These are phyloP conservation scores for Irpex rosettiformis DNA, from an alignment of 1,284 basidiomycete species.

Conservation along the genomic window DNA sequence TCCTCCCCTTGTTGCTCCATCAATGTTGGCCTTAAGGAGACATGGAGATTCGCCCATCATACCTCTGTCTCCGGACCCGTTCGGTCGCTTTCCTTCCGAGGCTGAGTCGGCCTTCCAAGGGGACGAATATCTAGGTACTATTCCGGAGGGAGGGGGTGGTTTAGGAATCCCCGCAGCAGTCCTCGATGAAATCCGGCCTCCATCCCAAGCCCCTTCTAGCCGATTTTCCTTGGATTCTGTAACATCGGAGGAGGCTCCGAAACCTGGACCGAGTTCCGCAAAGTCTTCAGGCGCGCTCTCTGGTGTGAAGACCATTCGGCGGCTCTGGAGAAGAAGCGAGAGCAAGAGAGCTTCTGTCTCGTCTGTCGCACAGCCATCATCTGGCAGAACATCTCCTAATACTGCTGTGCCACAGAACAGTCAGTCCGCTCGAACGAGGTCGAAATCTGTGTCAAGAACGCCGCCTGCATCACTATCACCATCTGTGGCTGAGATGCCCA, in stretches of 20 bases:
- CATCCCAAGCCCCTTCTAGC: constrained; percentile 41
- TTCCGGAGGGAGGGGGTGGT: constrained; percentile 19
- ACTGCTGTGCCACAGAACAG: constrained; percentile 26
- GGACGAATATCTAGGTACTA: constrained; percentile 14
- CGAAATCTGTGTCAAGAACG: constrained; percentile 23
- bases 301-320: constrained; percentile 67
- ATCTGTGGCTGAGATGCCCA: constrained; percentile 18
- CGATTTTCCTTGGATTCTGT: constrained; percentile 73
- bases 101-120: constrained; percentile 27
- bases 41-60: constrained; percentile 46
- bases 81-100: constrained; percentile 62
- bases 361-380: constrained; percentile 20
- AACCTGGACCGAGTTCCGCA: neutral
- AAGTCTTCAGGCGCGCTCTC: constrained; percentile 42
- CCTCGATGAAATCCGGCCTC: constrained; percentile 10
- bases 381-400: constrained; percentile 28
- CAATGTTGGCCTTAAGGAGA: constrained; percentile 21
- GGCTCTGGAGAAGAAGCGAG: constrained; percentile 71
- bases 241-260: constrained; percentile 35
- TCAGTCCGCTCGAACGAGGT: constrained; percentile 16
- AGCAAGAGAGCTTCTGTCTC: constrained; percentile 38
- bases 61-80: constrained; percentile 76
- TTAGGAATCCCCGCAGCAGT: constrained; percentile 3
- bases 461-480: constrained; percentile 17
- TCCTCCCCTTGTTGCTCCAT: constrained; percentile 34